These are phyloP conservation scores for Rhodamnia rubescens DNA, from an alignment of 345 rosid species.

Conservation along the genomic window DNA sequence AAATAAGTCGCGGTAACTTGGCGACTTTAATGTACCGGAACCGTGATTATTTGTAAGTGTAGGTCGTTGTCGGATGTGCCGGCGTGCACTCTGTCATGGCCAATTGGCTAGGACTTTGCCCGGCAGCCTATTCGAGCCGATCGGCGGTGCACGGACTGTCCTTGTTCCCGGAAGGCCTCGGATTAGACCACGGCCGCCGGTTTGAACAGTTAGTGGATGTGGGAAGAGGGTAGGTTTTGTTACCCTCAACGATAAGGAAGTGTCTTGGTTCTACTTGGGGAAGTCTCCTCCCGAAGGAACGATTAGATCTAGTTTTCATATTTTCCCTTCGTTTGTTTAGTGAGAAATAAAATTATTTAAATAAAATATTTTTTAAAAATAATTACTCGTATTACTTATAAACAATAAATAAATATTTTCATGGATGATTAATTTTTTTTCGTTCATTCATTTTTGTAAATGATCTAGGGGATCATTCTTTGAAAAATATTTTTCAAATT, in stretches of 20 bases:
- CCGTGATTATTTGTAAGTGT: background rate
- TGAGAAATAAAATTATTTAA: no score
- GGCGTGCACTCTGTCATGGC: slow-evolving; percentile 27
- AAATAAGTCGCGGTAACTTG: background rate
- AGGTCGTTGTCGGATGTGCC: slow-evolving; percentile 32
- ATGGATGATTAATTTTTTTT: no score
- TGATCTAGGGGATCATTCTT: no score
- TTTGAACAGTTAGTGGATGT: slow-evolving; percentile 10
- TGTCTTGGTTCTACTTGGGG: slow-evolving; percentile 12
- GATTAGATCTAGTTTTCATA: background rate
- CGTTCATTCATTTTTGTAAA: no score
- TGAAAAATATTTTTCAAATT: no score
- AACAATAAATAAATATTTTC: no score
- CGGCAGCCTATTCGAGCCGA: slow-evolving; percentile 15
- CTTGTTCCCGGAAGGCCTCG: slow-evolving; percentile 23
- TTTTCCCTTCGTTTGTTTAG: background rate
- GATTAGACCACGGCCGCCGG: background rate
- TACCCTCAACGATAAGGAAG: slow-evolving; percentile 18
- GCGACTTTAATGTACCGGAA: background rate
- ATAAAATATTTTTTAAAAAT: no score
- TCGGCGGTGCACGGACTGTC: slow-evolving; percentile 18
- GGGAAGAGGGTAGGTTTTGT: slow-evolving; percentile 18
- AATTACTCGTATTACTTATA: no score
- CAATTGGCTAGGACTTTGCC: slow-evolving; percentile 18
- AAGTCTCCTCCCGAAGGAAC: slow-evolving; percentile 7